Base-by-base conservation (phyloP, 345 rosid species). In the Stellera chamaejasme region DNA sequence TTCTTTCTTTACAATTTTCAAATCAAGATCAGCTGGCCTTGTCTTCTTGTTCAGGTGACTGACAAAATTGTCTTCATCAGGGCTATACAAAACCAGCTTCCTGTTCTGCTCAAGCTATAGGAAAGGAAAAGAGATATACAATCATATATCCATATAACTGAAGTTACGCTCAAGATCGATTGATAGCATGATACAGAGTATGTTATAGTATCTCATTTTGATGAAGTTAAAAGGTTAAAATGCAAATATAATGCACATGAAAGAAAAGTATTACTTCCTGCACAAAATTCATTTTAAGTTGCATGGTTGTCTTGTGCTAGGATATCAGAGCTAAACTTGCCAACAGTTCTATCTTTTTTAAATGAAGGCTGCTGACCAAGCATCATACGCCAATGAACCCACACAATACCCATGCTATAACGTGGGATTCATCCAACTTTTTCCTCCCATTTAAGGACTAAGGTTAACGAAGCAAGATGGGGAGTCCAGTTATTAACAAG, bases 21-120 rank as follows among this genome's bases (percentile, higher is more conserved):
- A 48, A 39, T 69, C 65, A 43, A 70, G 58, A 59, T 54, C 48
- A 27, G 57, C 45, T 32, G 19, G 9, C 19, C 54, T 69, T 55
- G 63, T 57, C 47, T 59, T 72, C 45, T 56, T 61, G 13, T 45
- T 57, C 43, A 57, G 59, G 47, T n/a, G 13, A 54, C 42, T 39
- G 39, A 32, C 2, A 2, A 32, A 63, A 16, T 52, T 28, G 63
- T 28, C 53, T 43, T 42, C 57, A 59, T 49, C 14, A 41, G 19
- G 46, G 58, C 52, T 45, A 44, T 58, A 44, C 43, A 48, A 15
- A 27, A 14, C 15, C 49, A 61, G 66, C 53, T 70, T 70, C 46
- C 61, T 57, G 72, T 61, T 59, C 91, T 70, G 77, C 69, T 48
- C 61, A 52, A 12, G 14, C 10, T 15, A 50, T 3, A 16, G 13